Percentiles rank a stretch among this genome's conserved stretches.
These are phyloP conservation scores for Lentinus tigrinus DNA, from an alignment of 768 basidiomycete species.

Conservation along the genomic window DNA sequence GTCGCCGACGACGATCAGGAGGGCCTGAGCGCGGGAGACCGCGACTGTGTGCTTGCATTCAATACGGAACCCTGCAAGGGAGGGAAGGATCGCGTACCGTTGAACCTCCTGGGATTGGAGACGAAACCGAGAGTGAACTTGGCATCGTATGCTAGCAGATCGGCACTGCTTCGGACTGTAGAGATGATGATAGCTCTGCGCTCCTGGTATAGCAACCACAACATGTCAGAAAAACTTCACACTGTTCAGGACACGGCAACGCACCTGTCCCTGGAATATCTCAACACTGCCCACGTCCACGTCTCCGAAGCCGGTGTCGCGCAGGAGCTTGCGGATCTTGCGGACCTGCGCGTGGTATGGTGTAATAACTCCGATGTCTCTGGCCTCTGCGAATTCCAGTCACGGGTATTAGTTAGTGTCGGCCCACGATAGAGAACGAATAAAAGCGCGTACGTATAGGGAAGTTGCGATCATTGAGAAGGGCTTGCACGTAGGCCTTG, in stretches of 20 bases:
- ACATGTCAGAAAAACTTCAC: too few relatives aligned
- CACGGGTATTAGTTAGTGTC: too few relatives aligned
- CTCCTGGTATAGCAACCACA: slow-evolving; percentile 30
- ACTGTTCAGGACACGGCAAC: neutral
- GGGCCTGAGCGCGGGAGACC: slow-evolving; percentile 61
- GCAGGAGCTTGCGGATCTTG: slow-evolving; percentile 31
- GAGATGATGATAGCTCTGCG: slow-evolving; percentile 38
- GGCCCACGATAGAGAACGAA: too few relatives aligned
- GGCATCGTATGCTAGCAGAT: slow-evolving; percentile 27
- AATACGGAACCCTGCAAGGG: neutral
- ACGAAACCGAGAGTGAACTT: slow-evolving; percentile 33
- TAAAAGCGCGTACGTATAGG: slow-evolving; percentile 24
- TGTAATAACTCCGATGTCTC: slow-evolving; percentile 38
- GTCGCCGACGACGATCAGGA: slow-evolving; percentile 64
- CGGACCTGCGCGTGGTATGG: slow-evolving; percentile 39
- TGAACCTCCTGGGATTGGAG: slow-evolving; percentile 34
- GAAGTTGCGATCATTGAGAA: slow-evolving; percentile 25
- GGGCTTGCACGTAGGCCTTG: slow-evolving; percentile 30
- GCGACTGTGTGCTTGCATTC: slow-evolving; percentile 61
- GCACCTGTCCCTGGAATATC: slow-evolving; percentile 42
- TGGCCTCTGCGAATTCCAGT: slow-evolving; percentile 14
- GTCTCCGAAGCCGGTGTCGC: slow-evolving; percentile 7
- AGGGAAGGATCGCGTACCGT: slow-evolving; percentile 39
- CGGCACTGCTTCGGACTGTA: slow-evolving; percentile 33
- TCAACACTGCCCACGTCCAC: slow-evolving; percentile 38